phyloP scores from a whole-genome alignment of 768 basidiomycete genomes.

The Kwoniella shandongensis region DNA sequence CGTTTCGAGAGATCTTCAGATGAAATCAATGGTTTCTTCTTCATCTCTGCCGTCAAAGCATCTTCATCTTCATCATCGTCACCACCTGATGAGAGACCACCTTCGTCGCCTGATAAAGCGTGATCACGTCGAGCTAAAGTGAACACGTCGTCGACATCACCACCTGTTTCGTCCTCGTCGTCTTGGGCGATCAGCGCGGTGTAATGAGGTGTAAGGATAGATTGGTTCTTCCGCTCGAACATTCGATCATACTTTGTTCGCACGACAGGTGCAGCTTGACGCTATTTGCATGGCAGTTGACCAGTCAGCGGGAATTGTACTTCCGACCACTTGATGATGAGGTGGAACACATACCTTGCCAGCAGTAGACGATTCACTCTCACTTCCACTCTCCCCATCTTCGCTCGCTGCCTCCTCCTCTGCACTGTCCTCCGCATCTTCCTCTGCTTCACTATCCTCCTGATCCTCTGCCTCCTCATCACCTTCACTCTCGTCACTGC shows the following conservation, averaged over 20 bases:
- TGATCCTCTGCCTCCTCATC: slow-evolving; percentile 22
- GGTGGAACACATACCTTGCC: slow-evolving; percentile 14
- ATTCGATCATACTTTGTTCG: slow-evolving; percentile 96
- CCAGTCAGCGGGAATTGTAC: too few species aligned
- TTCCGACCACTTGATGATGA: neutral
- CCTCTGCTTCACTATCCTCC: slow-evolving; percentile 28
- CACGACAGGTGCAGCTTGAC: slow-evolving; percentile 27
- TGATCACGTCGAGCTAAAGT: slow-evolving; percentile 91
- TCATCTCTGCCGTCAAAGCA: neutral
- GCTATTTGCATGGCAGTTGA: neutral
- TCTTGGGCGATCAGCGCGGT: slow-evolving; percentile 76
- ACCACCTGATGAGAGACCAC: slow-evolving; percentile 21
- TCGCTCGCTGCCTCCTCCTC: slow-evolving; percentile 5
- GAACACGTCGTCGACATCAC: slow-evolving; percentile 71
- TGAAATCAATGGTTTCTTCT: slow-evolving; percentile 39
- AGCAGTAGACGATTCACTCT: slow-evolving; percentile 8
- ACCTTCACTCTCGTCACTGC: slow-evolving; percentile 33
- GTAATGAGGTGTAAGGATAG: slow-evolving; percentile 86
- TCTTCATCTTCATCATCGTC: slow-evolving; percentile 27
- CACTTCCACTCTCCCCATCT: slow-evolving; percentile 11
- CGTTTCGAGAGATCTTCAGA: slow-evolving; percentile 73
- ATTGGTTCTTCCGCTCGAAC: slow-evolving; percentile 95
- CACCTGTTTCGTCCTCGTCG: slow-evolving; percentile 52
- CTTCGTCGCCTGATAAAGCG: slow-evolving; percentile 58
- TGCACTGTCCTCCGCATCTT: slow-evolving; percentile 15